Evolutionary conservation across 345 rosid species (phyloP).

Genomic region (Brassica juncea): DNA sequence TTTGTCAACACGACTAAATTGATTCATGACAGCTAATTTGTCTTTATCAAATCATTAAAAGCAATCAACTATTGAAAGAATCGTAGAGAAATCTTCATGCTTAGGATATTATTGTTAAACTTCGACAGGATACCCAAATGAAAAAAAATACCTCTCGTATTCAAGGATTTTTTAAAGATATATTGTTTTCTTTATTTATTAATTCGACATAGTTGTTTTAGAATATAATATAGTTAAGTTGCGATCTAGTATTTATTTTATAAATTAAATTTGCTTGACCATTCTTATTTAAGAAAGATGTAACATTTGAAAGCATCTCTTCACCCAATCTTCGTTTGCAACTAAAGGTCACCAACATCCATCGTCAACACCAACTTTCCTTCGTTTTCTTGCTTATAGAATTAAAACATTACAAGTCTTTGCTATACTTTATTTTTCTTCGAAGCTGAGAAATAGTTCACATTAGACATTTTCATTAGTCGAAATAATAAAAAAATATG

Average conservation of each 20-base stretch:
- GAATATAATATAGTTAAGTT: not conserved
- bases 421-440: not conserved
- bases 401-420: conserved; percentile 13
- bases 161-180: not conserved
- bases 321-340: not conserved
- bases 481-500: not conserved
- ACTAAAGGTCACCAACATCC: conserved; percentile 4
- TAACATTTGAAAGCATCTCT: not conserved
- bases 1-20: no score
- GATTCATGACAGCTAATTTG: no score
- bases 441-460: not conserved
- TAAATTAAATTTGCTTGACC: not conserved
- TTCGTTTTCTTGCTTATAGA: conserved; percentile 11
- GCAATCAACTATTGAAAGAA: no score
- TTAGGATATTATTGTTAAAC: not conserved
- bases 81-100: no score
- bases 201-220: not conserved
- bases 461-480: not conserved
- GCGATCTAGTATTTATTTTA: not conserved
- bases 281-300: not conserved
- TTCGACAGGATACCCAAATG: not conserved
- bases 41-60: no score
- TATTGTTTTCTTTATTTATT: not conserved
- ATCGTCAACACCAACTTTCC: conserved; percentile 7
- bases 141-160: not conserved